These are phyloP conservation scores for Phytopythium vexans DNA, from an alignment of 352 stramenopile genomes.

Conservation along the genomic window DNA sequence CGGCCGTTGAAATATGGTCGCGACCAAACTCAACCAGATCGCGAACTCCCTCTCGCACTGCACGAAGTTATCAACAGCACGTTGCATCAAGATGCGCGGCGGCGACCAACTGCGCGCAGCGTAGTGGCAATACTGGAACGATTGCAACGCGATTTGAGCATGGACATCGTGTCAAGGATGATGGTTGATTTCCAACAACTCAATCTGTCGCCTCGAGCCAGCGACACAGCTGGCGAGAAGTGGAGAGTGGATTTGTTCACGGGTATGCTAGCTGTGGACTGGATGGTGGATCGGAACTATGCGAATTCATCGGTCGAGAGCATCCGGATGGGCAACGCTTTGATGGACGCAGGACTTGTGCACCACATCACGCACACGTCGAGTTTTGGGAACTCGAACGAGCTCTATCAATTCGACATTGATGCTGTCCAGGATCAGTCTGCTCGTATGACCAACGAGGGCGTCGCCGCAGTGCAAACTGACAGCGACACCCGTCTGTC, in stretches of 20 bases:
- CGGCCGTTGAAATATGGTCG: no score
- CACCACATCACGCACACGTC: conserved; percentile 43
- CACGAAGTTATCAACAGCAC: conserved; percentile 33
- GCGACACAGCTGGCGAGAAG: no score
- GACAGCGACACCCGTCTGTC: no score
- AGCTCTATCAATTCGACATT: conserved; percentile 55
- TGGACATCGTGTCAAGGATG: no score
- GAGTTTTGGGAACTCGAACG: conserved; percentile 28
- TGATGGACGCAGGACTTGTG: conserved; percentile 62
- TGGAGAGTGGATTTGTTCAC: no score
- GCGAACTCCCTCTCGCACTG: no score
- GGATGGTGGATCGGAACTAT: conserved; percentile 32
- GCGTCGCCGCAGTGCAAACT: no score
- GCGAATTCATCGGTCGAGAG: conserved; percentile 20
- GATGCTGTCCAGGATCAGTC: conserved; percentile 31
- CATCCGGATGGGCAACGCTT: conserved; percentile 41
- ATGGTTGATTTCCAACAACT: no score
- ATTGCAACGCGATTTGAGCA: conserved; percentile 40
- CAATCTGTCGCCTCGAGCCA: no score
- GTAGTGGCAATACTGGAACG: conserved; percentile 40
- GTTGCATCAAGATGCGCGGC: conserved; percentile 33
- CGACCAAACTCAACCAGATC: no score
- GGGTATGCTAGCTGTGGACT: conserved; percentile 22
- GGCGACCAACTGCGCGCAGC: conserved; percentile 29
- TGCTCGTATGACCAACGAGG: no score